These are phyloP conservation scores for Debaryomyces singareniensis DNA, from an alignment of 1,139 yeast species.

Conservation along the genomic window DNA sequence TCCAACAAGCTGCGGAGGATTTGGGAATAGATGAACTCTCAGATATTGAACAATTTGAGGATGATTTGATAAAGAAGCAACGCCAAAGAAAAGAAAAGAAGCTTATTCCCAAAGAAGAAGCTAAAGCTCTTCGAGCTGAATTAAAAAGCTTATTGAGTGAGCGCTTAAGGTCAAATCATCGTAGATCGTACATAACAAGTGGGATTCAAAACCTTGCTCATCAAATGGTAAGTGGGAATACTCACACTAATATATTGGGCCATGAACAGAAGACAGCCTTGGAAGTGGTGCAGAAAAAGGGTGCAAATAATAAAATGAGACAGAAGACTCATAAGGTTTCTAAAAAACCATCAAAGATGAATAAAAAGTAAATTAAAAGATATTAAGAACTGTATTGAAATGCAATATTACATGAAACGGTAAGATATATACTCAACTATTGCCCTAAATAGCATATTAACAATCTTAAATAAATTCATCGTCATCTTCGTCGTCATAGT, in stretches of 20 bases:
- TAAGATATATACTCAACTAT: no score
- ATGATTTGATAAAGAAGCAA: conserved; percentile 58
- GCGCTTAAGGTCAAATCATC: conserved; percentile 62
- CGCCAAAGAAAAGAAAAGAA: conserved; percentile 56
- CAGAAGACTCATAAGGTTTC: conserved; percentile 8
- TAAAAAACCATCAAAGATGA: conserved; percentile 1
- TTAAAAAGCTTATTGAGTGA: conserved; percentile 48
- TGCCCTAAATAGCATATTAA: no score
- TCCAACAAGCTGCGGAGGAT: conserved; percentile 87
- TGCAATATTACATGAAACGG: no score
- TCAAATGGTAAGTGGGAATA: conserved; percentile 64
- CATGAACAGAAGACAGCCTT: conserved; percentile 65
- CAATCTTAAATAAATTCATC: conserved; percentile 38
- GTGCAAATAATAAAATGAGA: conserved; percentile 10
- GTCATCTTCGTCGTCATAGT: conserved; percentile 71
- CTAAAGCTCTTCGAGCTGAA: conserved; percentile 45
- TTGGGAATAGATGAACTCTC: conserved; percentile 71
- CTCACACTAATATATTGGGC: conserved; percentile 68
- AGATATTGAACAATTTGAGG: conserved; percentile 56
- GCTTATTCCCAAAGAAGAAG: conserved; percentile 44
- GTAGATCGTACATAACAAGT: conserved; percentile 77
- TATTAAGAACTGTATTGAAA: no score
- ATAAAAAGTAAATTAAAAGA: conserved; percentile 2
- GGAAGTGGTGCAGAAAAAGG: conserved; percentile 44
- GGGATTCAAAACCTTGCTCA: conserved; percentile 85